Base-by-base conservation (phyloP, 2,329 filamentous ascomycete species). In the Colletotrichum spaethianum region DNA sequence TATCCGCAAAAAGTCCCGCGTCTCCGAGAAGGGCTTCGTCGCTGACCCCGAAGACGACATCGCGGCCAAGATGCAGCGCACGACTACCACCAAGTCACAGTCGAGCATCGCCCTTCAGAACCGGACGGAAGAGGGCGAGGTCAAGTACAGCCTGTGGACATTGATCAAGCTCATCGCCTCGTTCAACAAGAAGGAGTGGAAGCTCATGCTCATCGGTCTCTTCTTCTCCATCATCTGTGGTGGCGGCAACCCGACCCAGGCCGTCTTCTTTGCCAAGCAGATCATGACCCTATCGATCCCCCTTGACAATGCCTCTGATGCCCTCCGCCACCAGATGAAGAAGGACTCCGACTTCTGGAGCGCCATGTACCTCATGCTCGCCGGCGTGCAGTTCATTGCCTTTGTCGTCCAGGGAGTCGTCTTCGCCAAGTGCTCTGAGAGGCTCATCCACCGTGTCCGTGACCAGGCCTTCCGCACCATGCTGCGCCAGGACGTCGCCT, bases 401-500 rank as follows among this genome's bases (percentile, higher is more conserved):
- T 94, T 93, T 76, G 81, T 88, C 26, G 81, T 84, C 7, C 93
- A 96, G 77, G 94, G 94, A 62, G 77, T 93, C 63, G 86, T 92
- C 2, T 95, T 98, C 76, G 95, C 94, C 23, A 91, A 91, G 77
- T 95, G 94, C 83, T 96, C 94, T n/a, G 94, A 97, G 83, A 89
- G 91, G 50, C 88, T 98, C 31, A 89, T 98, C 66, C 93, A 94
- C 79, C 91, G 94, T 26, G 94, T 96, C 1, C 91, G 96, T 76
- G 91, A 96, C 80, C 87, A 87, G 69, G 93, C 95, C 8, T 98
- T 99, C 86, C 89, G 95, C 40, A 88, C 92, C 31, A 94, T 98
- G 85, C 90, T 98, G 63, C 93, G 95, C 75, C 96, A 98, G 82
- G 96, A 98, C 74, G 95, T 98, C 70, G 86, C 91, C 36, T 98